Evolutionary conservation across 2,329 filamentous ascomycete genomes (phyloP), one percentile per base, ranked within the genome.

Genomic region (Cytospora leucostoma): DNA sequence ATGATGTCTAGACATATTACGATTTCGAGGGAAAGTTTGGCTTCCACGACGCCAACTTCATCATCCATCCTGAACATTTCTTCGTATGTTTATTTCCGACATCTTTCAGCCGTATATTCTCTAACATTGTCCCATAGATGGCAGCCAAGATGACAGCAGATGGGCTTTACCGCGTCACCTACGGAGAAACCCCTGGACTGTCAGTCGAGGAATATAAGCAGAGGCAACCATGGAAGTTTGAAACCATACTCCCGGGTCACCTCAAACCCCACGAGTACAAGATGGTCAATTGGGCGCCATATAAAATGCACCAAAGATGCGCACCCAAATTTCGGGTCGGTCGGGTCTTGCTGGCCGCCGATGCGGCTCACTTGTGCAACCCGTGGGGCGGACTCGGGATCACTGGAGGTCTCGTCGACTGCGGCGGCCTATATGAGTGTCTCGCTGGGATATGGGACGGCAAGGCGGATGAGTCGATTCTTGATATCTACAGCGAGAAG

Each of bases 321-420:
- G 84, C 84, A 4, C 76, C 79, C 2, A 78, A 75, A 11, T 85
- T 88, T 71, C 78, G 84, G n/a, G 80, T 83, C 0, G 85, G 85
- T 0, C 79, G 82, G 7, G 74, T 88, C 47, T 63, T 87, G 6
- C 74, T 88, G 0, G 84, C 82, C 1, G 85, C 84, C 0, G 86
- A 88, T 73, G 85, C 86, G 2, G 86, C 85, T 3, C 86, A 88
- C 59, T 67, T 82, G 17, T 82, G 80, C 69, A 83, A 82, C 69
- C 79, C 79, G 0, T 81, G 81, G 73, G 86, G 86, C 53, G 86
- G 86, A 0, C 75, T 88, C 17, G 86, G 86, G 1, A 80, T 88
- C 56, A 88, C 85, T 0, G 85, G 85, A 7, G 86, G 86, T 0
- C 84, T 89, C 61, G 83, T 85, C n/a, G 86, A 88, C 67, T 79